A percentile compares a stretch with the other conserved stretches of the same genome.
Evolutionary conservation across 805 yeast species (phyloP).

Genomic region (Wickerhamomyces xylosicus): DNA sequence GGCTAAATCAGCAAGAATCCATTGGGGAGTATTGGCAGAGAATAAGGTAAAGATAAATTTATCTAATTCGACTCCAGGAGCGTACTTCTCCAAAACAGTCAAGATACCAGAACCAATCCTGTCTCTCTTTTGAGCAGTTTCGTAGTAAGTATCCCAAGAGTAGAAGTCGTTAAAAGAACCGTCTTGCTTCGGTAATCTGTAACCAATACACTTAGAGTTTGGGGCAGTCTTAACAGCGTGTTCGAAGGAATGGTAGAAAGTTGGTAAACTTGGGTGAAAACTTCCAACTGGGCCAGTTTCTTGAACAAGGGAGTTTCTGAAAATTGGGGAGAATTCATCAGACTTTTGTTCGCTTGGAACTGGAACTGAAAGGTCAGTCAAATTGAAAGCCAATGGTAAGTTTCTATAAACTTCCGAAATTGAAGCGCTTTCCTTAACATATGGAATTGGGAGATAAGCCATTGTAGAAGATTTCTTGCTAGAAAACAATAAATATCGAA

Average conservation of each 20-base stretch:
- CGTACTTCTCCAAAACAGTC: slow-evolving; percentile 29
- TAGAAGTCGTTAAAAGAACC: slow-evolving; percentile 30
- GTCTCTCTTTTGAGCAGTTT: slow-evolving; percentile 32
- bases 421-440: background rate
- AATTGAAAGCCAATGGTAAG: slow-evolving; percentile 11
- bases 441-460: slow-evolving; percentile 5
- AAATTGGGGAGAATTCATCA: slow-evolving; percentile 36
- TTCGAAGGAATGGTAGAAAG: slow-evolving; percentile 35
- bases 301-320: slow-evolving; percentile 29
- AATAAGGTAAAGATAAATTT: slow-evolving; percentile 45
- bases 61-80: slow-evolving; percentile 20
- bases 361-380: slow-evolving; percentile 13
- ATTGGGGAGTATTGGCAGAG: slow-evolving; percentile 52
- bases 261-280: slow-evolving; percentile 33
- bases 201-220: slow-evolving; percentile 35
- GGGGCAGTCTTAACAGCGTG: slow-evolving; percentile 28
- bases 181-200: slow-evolving; percentile 23
- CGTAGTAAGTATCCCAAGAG: slow-evolving; percentile 31
- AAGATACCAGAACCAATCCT: slow-evolving; percentile 47
- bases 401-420: slow-evolving; percentile 9
- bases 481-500: too few relatives aligned
- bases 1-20: slow-evolving; percentile 64
- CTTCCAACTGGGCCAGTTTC: slow-evolving; percentile 23
- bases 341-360: slow-evolving; percentile 18
- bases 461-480: too few relatives aligned